Evolutionary conservation across 2,329 filamentous ascomycete genomes (phyloP), one percentile per base, ranked within the genome.

Genomic region (Epichloe gansuensis): DNA sequence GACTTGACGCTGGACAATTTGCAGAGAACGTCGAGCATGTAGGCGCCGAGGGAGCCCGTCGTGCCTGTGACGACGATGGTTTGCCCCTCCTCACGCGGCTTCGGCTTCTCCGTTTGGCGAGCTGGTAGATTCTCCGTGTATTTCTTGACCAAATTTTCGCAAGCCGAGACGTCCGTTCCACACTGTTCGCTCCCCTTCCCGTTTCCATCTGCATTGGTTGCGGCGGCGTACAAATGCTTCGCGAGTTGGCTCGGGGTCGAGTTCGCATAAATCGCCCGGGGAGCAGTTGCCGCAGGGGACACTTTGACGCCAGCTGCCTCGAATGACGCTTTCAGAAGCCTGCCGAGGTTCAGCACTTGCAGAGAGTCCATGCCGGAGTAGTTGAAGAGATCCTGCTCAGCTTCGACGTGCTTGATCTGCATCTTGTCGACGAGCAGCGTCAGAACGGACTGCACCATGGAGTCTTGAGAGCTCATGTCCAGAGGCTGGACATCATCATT

Each of bases 31-130:
- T 70, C 63, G 7, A 75, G 65, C 2, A 95, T 74, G 62, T 90
- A 93, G 0, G 87, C 80, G 15, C 90, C 91, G 17, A 96, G 69
- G 69, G 95, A 95, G 2, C 91, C 91, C 5, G 91, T 95, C 3
- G 86, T 88, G 25, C 91, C 91, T 1, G 90, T 95, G 9, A 95
- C 71, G 65, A 95, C 84, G 11, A 93, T 75, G 0, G 85, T 89
- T 55, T 71, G 57, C 52, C 64, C 52, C 52, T 69, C 58, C 13
- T 59, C 52, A 4, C 56, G 51, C 0, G 66, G 60, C 17, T 58
- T 51, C 2, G 62, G 57, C 37, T 65, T 61, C n/a, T 52, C 46
- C 3, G 48, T 21, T 1, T 43, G 54, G 2, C 60, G 54, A 1
- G 46, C 43, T 2, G 60, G 60, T 1, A 69, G 60, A 37, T 63